Conservation (phyloP, 164 flowering plant genomes). For the Macadamia tetraphylla region DNA sequence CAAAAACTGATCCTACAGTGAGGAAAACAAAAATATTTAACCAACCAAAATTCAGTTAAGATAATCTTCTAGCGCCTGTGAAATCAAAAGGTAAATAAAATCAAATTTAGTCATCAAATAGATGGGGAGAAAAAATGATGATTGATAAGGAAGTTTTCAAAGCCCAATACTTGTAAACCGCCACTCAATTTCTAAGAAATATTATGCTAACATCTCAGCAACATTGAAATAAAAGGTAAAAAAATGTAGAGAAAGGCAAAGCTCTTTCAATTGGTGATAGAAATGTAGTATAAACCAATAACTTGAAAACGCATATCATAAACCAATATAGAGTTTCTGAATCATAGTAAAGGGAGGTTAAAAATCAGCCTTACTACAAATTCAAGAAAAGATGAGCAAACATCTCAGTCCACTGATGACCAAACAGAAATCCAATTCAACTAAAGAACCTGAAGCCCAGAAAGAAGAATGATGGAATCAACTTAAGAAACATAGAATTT, state of each 20-base stretch:
- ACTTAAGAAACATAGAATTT: conserved; percentile 1
- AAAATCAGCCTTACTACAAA: not conserved
- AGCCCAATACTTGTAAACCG: conserved; percentile 1
- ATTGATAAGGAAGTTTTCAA: not conserved
- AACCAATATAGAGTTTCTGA: not conserved
- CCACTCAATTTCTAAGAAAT: not conserved
- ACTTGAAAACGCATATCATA: conserved; percentile 7
- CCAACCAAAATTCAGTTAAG: not conserved
- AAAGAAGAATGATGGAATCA: not conserved
- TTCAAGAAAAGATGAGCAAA: not conserved
- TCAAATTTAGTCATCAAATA: not conserved
- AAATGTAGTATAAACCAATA: not conserved
- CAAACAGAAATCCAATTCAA: not conserved
- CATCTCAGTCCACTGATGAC: not conserved
- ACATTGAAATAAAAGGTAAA: not conserved
- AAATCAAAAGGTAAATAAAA: not conserved
- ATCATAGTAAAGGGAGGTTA: not conserved
- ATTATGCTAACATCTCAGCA: not conserved
- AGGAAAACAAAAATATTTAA: not conserved
- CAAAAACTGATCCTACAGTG: not conserved
- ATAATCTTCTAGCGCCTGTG: not conserved
- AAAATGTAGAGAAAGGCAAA: not conserved
- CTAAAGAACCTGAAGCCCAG: not conserved
- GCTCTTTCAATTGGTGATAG: not conserved
- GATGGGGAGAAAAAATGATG: not conserved